These are phyloP conservation scores for Epithele typhae DNA, from an alignment of 768 basidiomycete genomes.

Conservation along the genomic window DNA sequence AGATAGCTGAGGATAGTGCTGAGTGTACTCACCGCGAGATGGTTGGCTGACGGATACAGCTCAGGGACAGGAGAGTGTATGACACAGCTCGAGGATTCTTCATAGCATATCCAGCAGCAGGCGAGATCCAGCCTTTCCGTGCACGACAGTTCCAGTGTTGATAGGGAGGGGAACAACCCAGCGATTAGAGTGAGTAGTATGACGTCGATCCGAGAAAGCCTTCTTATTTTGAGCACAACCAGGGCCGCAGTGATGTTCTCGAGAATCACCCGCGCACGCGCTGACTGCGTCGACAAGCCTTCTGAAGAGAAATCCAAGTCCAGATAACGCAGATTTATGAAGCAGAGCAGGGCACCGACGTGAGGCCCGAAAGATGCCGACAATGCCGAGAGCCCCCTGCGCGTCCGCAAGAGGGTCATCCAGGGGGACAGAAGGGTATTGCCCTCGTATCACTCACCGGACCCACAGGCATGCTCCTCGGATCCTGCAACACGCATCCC, in stretches of 20 bases:
- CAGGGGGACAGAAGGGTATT: slow-evolving; percentile 9
- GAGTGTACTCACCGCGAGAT: slow-evolving; percentile 47
- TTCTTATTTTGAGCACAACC: slow-evolving; percentile 45
- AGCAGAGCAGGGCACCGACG: neutral
- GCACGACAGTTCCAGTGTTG: slow-evolving; percentile 50
- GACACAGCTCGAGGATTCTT: slow-evolving; percentile 50
- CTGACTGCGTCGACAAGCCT: slow-evolving; percentile 20
- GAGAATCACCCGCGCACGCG: slow-evolving; percentile 17
- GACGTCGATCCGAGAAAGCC: slow-evolving; percentile 54
- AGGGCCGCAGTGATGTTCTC: slow-evolving; percentile 32
- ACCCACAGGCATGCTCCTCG: slow-evolving; percentile 22
- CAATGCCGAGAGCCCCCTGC: too few relatives aligned
- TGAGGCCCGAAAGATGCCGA: too few relatives aligned
- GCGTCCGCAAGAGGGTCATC: too few relatives aligned
- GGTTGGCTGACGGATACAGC: slow-evolving; percentile 35
- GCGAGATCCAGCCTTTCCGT: slow-evolving; percentile 51
- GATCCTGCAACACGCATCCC: slow-evolving; percentile 15
- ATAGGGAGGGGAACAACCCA: slow-evolving; percentile 39
- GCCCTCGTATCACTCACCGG: slow-evolving; percentile 20
- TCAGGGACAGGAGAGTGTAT: slow-evolving; percentile 63
- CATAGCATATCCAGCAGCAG: slow-evolving; percentile 64
- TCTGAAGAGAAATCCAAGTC: slow-evolving; percentile 21
- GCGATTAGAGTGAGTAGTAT: slow-evolving; percentile 45
- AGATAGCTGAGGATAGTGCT: slow-evolving; percentile 2
- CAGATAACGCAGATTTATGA: slow-evolving; percentile 2